Base-by-base conservation (phyloP, 306 rosid genomes). In the Astragalus membranaceus region DNA sequence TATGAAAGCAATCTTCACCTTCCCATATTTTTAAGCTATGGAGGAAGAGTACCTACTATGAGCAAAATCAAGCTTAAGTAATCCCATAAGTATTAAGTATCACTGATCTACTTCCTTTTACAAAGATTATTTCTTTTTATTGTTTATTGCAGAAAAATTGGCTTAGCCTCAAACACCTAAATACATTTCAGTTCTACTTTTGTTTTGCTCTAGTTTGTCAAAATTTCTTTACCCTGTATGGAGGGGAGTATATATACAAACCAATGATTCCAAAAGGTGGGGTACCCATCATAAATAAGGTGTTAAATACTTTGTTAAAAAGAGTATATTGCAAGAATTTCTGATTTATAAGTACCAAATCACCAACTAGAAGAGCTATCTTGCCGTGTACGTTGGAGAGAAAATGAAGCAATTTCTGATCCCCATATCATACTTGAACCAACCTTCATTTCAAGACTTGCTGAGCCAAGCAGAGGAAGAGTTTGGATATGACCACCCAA, bases 331-430 rank as follows among this genome's bases (percentile, higher is more conserved):
- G n/a, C n/a, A n/a, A n/a, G n/a, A n/a, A n/a, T n/a, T n/a, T n/a
- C n/a, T n/a, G n/a, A n/a, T n/a, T n/a, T n/a, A n/a, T n/a, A n/a
- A n/a, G n/a, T n/a, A n/a, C n/a, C n/a, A n/a, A n/a, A n/a, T n/a
- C n/a, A n/a, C n/a, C n/a, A n/a, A n/a, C n/a, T n/a, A n/a, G n/a
- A n/a, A n/a, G n/a, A n/a, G n/a, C n/a, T n/a, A n/a, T 33, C 47
- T 75, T 35, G 62, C 74, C 7, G 79, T 75, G 20, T 87, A 73
- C 5, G 76, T 85, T 6, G 87, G 87, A 72, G 81, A 82, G 72
- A 32, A 60, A 36, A 67, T 56, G 79, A 75, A 67, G 35, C 60
- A 52, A 44, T 75, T 75, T 17, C 32, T 46, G 67, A 67, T 75
- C 68, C 84, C 84, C 10, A 8, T 78, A 42, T 47, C 81, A 5